phyloP scores from a whole-genome alignment of 257 asterid species.

The Salvia rosmarinus region DNA sequence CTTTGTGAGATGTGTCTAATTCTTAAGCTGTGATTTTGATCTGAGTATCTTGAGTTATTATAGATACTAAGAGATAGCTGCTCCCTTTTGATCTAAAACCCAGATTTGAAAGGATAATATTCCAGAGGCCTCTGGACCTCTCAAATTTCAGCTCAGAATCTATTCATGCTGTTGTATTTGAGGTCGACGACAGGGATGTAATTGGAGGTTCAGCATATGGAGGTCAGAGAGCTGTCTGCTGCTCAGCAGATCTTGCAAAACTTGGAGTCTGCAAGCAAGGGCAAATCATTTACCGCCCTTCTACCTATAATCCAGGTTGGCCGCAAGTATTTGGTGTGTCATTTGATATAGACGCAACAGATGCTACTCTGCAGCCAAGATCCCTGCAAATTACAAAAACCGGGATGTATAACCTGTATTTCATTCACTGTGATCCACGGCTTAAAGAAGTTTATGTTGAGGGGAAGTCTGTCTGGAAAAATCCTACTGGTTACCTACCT shows the following conservation, averaged over 20 bases:
- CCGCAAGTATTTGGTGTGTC: conserved; percentile 79
- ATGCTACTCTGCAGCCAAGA: conserved; percentile 58
- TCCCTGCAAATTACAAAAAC: conserved; percentile 76
- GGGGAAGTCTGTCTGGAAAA: conserved; percentile 95
- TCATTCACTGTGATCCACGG: conserved; percentile 83
- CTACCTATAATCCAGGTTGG: conserved; percentile 82
- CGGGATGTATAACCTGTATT: conserved; percentile 94
- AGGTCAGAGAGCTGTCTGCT: conserved; percentile 95
- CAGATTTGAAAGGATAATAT: conserved; percentile 82
- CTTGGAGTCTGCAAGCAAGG: conserved; percentile 92
- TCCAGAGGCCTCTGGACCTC: conserved; percentile 71
- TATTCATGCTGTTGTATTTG: conserved; percentile 74
- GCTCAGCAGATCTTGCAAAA: conserved; percentile 89
- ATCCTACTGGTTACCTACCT: conserved; percentile 88
- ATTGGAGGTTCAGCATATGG: conserved; percentile 98
- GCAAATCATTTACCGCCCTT: conserved; percentile 78
- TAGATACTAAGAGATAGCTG: conserved; percentile 30
- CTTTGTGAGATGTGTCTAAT: neutral
- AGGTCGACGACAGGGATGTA: conserved; percentile 85
- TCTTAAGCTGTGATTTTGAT: conserved; percentile 21
- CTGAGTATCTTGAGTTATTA: neutral
- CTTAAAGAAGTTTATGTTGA: conserved; percentile 69
- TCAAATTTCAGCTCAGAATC: conserved; percentile 76
- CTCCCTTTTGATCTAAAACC: conserved; percentile 27
- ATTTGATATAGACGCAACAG: conserved; percentile 56